Percentiles rank a stretch among this genome's conserved stretches.
These are phyloP conservation scores for Cladophialophora yegresii DNA, from an alignment of 2,329 filamentous ascomycete species.

Conservation along the genomic window DNA sequence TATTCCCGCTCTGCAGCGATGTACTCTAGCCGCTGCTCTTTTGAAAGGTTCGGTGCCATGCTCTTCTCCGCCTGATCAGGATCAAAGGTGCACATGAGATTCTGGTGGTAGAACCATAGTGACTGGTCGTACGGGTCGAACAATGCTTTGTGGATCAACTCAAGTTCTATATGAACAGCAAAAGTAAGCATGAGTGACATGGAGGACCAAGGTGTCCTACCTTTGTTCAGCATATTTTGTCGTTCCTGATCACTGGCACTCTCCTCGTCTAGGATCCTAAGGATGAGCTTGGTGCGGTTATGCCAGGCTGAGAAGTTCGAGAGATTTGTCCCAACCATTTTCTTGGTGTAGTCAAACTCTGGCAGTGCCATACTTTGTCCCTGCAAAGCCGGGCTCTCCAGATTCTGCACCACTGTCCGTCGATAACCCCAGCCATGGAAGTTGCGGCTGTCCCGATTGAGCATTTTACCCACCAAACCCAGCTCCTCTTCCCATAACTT, in stretches of 20 bases:
- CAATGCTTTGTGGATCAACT: conserved; percentile 72
- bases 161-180: conserved; percentile 60
- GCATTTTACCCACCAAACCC: conserved; percentile 80
- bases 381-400: conserved; percentile 62
- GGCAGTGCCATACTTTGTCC: conserved; percentile 68
- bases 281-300: conserved; percentile 79
- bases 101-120: conserved; percentile 96
- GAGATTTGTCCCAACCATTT: conserved; percentile 80
- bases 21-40: conserved; percentile 65
- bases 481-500: conserved; percentile 83
- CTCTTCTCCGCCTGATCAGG: conserved; percentile 54
- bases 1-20: conserved; percentile 71
- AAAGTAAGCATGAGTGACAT: conserved; percentile 11
- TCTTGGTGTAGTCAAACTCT: conserved; percentile 88
- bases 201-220: conserved; percentile 45
- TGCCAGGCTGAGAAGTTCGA: conserved; percentile 99
- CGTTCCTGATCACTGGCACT: conserved; percentile 64
- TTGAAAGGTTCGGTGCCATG: conserved; percentile 66
- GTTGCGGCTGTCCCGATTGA: conserved; percentile 80
- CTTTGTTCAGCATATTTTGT: conserved; percentile 69
- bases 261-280: conserved; percentile 71
- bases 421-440: conserved; percentile 97
- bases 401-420: conserved; percentile 70
- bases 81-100: conserved; percentile 70
- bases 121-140: conserved; percentile 94